Conservation (phyloP, 2,329 filamentous ascomycete species). For the Apiospora saccharicola region DNA sequence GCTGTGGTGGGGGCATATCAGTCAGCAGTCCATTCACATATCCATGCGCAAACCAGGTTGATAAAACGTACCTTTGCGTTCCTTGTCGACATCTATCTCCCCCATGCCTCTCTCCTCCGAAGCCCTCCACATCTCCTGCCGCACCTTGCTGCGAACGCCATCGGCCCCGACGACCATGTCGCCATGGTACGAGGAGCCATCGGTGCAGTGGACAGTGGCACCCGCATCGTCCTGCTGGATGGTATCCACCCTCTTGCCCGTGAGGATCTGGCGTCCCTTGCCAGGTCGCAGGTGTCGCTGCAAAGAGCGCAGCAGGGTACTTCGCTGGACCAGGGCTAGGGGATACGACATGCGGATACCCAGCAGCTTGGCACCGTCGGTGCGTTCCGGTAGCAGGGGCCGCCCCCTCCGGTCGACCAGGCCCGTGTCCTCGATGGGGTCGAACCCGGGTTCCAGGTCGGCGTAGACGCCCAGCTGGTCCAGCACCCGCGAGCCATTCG, state of each 20-base stretch:
- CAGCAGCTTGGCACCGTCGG: too few relatives aligned
- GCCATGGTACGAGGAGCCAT: slow-evolving; percentile 28
- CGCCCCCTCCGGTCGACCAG: background rate
- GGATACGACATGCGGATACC: too few relatives aligned
- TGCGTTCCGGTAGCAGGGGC: background rate
- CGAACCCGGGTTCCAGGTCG: slow-evolving; percentile 2
- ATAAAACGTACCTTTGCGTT: too few relatives aligned
- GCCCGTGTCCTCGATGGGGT: slow-evolving; percentile 28
- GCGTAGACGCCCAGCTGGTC: slow-evolving; percentile 49
- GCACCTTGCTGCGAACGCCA: slow-evolving; percentile 30
- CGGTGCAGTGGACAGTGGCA: background rate
- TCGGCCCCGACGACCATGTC: slow-evolving; percentile 32
- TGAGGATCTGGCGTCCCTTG: background rate
- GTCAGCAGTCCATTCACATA: too few relatives aligned
- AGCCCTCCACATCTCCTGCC: slow-evolving; percentile 35
- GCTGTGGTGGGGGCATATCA: background rate
- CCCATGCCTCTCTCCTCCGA: too few relatives aligned
- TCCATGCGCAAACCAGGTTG: too few relatives aligned
- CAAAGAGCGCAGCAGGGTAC: too few relatives aligned
- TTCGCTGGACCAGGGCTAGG: too few relatives aligned
- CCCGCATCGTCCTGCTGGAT: background rate
- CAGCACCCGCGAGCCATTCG: slow-evolving; percentile 46
- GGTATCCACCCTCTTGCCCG: slow-evolving; percentile 27
- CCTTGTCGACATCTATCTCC: too few relatives aligned
- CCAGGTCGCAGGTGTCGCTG: background rate